phyloP scores from a whole-genome alignment of 331 rosid genomes.

The Pyracantha coccinea region DNA sequence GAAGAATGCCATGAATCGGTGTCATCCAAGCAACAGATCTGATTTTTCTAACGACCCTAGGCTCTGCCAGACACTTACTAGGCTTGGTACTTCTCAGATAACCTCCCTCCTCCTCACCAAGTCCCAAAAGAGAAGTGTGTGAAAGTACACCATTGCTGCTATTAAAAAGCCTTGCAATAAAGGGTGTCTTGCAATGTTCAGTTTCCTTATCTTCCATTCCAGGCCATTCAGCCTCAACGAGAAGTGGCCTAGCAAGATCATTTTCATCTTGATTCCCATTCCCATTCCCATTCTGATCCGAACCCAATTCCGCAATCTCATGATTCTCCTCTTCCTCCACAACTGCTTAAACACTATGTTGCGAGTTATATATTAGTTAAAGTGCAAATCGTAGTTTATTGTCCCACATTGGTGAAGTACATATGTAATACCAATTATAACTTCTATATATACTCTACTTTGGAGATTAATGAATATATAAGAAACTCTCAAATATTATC shows the following conservation, averaged over 20 bases:
- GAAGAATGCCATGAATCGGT: constrained; percentile 35
- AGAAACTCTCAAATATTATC: too few species aligned
- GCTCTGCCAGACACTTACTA: constrained; percentile 30
- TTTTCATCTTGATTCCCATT: neutral
- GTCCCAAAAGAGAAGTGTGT: neutral
- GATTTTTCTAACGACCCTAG: constrained; percentile 24
- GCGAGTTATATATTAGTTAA: neutral
- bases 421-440: too few species aligned
- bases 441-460: too few species aligned
- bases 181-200: constrained; percentile 34
- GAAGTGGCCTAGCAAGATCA: constrained; percentile 24
- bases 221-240: constrained; percentile 48
- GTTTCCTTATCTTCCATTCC: constrained; percentile 34
- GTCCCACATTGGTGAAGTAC: rapidly evolving
- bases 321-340: constrained; percentile 16
- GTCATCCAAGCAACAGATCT: constrained; percentile 35
- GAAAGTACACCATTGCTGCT: constrained; percentile 12
- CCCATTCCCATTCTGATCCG: neutral
- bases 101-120: neutral
- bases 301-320: constrained; percentile 7
- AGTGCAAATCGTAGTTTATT: too few species aligned
- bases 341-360: neutral
- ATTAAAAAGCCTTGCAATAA: constrained; percentile 32
- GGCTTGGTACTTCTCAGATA: neutral
- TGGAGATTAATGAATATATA: too few species aligned